Base-by-base conservation (phyloP, 768 basidiomycete species). In the Suillus discolor region DNA sequence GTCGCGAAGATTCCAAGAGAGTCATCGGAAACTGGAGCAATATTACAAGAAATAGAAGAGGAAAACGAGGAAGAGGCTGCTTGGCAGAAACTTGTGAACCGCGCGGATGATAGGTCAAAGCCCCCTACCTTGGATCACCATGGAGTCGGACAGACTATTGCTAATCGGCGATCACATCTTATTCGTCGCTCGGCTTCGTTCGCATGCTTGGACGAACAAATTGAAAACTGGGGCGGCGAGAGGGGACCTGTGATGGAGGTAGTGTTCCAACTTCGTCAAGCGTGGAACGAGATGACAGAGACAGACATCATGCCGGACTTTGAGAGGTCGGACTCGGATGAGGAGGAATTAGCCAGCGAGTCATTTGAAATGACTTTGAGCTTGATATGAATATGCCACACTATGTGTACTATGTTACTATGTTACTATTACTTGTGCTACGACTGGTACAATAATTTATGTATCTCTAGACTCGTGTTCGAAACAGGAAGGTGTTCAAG, bases 111-210 rank as follows among this genome's bases (percentile, higher is more conserved):
- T 16, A 25, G 38, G 7, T 25, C 57, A 25, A 38, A n/a, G 4
- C 20, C 51, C 25, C 16, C 51, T 53, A 4, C 28, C 28, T 18
- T 28, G 15, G 28, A 9, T 53, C 16, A 9, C 9, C 38, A 25
- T 18, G 38, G 39, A 59, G 38, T 15, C 57, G 39, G 38, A 25
- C 16, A 38, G 23, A 39, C 23, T 11, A 25, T 38, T 18, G 2
- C 38, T n/a, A 42, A 0, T 6, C 44, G 39, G 54, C 45, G 20
- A 15, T 61, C 69, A 4, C 66, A 51, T 25, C 39, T 61, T 8
- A 66, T 75, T 15, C 75, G 74, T 54, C 74, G 75, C 39, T 75
- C 74, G 5, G 69, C n/a, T 49, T 75, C 75, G 39, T 71, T 67
- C 15, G 68, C 69, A 18, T 72, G 69, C 6, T 66, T 68, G 68